Evolutionary conservation across 805 yeast species (phyloP), one percentile per base, ranked within the genome.

Genomic region (Cephaloascus albidus): DNA sequence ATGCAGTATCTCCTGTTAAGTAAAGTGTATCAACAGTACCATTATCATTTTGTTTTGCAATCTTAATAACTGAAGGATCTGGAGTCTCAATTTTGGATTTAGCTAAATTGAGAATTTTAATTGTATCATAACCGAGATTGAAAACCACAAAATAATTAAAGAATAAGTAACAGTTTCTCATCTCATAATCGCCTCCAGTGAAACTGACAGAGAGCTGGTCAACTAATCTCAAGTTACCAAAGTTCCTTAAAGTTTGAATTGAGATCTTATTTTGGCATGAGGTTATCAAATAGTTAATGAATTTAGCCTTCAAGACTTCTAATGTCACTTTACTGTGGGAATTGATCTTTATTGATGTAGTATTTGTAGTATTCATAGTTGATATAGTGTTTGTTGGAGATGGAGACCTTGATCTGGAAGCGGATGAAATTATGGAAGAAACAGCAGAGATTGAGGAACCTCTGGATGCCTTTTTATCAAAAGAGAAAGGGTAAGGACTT

Each of bases 221-320:
- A 4, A 58, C 69, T 18, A 66, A 43, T 18, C 70, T 48, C 35
- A 66, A 51, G 2, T 49, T 42, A 2, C 72, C 72, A 23, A 65
- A 47, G 15, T 52, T 48, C 8, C 57, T 51, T 27, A 65, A 44
- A 4, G 47, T 45, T 50, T 20, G 60, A 47, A 35, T 45, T 54
- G 19, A 64, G 44, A 3, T 41, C 33, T 31, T 31, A 16, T 31
- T 40, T 3, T 50, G 38, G 40, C 57, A 53, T 19, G 42, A 44
- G 4, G 49, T 49, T 4, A 65, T 36, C 39, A 66, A 49, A 34
- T 51, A 50, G 38, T 51, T 49, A 14, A 66, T 47, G 37, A 64
- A 55, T 5, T 44, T 35, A 34, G 55, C 55, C 39, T 59, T 58
- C 23, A 64, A 40, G 6, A 41, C 43, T 3, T 64, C 67, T 8